A percentile compares a stretch with the other conserved stretches of the same genome.
phyloP scores from a whole-genome alignment of 2,329 filamentous ascomycete genomes.

The Erysiphe pulchra region DNA sequence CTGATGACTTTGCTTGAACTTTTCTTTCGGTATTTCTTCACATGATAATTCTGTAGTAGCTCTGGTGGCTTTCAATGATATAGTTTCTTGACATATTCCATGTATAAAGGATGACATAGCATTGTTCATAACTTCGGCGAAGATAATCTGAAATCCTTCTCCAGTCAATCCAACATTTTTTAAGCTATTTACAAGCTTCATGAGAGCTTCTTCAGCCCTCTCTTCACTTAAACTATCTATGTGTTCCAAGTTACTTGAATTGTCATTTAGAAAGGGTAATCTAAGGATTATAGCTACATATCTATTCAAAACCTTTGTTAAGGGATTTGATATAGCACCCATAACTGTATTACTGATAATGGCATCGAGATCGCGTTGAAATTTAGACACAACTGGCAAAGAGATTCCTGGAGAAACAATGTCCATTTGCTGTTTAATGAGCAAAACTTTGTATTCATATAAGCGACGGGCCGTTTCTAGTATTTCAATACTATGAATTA shows the following conservation, averaged over 20 bases:
- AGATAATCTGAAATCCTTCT: constrained; percentile 41
- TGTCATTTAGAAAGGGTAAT: constrained; percentile 3
- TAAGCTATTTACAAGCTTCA: constrained; percentile 30
- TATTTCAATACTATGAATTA: constrained; percentile 26
- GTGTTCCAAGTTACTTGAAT: constrained; percentile 1
- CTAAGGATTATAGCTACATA: constrained; percentile 25
- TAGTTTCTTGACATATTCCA: constrained; percentile 35
- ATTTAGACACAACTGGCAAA: constrained; percentile 20
- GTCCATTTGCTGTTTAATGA: constrained; percentile 23
- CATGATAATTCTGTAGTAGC: neutral
- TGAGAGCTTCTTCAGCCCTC: constrained; percentile 23
- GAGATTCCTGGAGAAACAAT: constrained; percentile 13
- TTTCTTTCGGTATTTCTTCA: neutral
- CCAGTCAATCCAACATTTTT: constrained; percentile 41
- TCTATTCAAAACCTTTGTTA: constrained; percentile 27
- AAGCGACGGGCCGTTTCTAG: constrained; percentile 32
- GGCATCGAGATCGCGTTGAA: constrained; percentile 35
- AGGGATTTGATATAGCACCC: constrained; percentile 23
- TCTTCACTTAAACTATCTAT: constrained; percentile 10
- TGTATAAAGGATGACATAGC: constrained; percentile 38
- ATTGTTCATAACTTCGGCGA: constrained; percentile 43
- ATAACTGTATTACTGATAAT: constrained; percentile 37
- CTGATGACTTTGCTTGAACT: constrained; percentile 11
- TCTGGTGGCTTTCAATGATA: constrained; percentile 14
- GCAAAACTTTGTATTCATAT: constrained; percentile 27